A percentile compares a stretch with the other conserved stretches of the same genome.
Conservation (phyloP, 2,329 filamentous ascomycete species). For the Calonectria hongkongensis region DNA sequence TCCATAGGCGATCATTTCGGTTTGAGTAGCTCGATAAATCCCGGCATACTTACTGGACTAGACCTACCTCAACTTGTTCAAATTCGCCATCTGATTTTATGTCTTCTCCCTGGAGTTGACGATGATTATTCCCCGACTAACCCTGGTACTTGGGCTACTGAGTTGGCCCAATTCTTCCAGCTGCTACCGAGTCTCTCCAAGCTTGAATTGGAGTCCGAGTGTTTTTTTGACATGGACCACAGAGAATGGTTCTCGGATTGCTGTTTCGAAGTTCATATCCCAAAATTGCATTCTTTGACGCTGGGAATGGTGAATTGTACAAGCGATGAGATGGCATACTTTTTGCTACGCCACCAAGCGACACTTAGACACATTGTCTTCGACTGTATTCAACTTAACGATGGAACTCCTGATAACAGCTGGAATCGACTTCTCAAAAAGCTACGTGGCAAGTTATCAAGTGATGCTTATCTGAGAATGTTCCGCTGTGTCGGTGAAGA, state of each 20-base stretch:
- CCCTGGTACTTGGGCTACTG: neutral
- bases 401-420: constrained; percentile 1
- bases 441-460: neutral
- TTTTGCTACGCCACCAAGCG: constrained; percentile 8
- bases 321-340: neutral
- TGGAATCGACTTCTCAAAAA: neutral
- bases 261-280: neutral
- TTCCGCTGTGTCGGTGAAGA: neutral
- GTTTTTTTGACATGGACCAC: neutral
- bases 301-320: neutral
- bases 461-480: neutral
- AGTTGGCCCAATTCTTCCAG: neutral
- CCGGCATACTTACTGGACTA: neutral
- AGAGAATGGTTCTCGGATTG: neutral
- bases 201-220: constrained; percentile 4
- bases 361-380: constrained; percentile 1
- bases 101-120: neutral
- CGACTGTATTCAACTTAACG: neutral
- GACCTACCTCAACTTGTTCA: neutral
- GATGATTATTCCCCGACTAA: neutral
- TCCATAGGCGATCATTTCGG: constrained; percentile 4
- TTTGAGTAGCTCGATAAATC: neutral
- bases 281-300: neutral
- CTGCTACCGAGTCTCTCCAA: neutral
- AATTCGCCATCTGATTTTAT: neutral